These are phyloP conservation scores for Alternaria triticimaculans DNA, from an alignment of 2,329 filamentous ascomycete genomes.

Conservation along the genomic window DNA sequence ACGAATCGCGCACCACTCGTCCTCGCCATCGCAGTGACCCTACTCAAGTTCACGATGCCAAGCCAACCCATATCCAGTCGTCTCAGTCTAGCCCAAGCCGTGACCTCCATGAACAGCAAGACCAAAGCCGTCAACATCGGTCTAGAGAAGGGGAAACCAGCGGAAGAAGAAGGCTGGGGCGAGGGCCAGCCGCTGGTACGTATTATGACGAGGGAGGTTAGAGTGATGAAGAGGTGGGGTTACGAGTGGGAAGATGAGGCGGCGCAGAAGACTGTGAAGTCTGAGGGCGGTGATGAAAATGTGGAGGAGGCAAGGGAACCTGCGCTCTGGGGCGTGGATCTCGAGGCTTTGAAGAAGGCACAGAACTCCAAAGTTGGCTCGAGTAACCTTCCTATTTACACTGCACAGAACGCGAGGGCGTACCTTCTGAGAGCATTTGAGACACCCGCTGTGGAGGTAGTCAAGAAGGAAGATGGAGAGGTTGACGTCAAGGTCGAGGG, in stretches of 20 bases:
- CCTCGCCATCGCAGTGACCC: slow-evolving; percentile 76
- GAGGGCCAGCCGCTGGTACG: slow-evolving; percentile 76
- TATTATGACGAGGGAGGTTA: slow-evolving; percentile 75
- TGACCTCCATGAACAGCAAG: slow-evolving; percentile 81
- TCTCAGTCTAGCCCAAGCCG: slow-evolving; percentile 80
- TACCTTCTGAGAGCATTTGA: slow-evolving; percentile 68
- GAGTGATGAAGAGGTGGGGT: slow-evolving; percentile 77
- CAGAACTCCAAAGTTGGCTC: slow-evolving; percentile 38
- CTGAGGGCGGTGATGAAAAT: slow-evolving; percentile 19
- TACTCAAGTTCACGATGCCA: slow-evolving; percentile 82
- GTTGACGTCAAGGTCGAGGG: slow-evolving; percentile 11
- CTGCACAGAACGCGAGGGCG: slow-evolving; percentile 70
- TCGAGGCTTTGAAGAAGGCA: slow-evolving; percentile 61
- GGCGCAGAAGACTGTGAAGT: slow-evolving; percentile 20
- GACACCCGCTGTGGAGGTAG: slow-evolving; percentile 34
- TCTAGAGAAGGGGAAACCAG: slow-evolving; percentile 68
- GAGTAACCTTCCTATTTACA: slow-evolving; percentile 72
- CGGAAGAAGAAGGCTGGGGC: slow-evolving; percentile 74
- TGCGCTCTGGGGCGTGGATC: slow-evolving; percentile 65
- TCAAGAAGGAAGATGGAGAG: slow-evolving; percentile 25
- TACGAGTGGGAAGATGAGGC: slow-evolving; percentile 56
- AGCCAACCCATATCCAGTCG: slow-evolving; percentile 85
- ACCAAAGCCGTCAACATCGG: slow-evolving; percentile 79
- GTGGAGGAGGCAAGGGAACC: slow-evolving; percentile 47
- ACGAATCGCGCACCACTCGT: slow-evolving; percentile 86